Percentiles rank a stretch among this genome's conserved stretches.
Evolutionary conservation across 2,329 filamentous ascomycete genomes (phyloP).

Genomic region (Paecilomyces sp.): DNA sequence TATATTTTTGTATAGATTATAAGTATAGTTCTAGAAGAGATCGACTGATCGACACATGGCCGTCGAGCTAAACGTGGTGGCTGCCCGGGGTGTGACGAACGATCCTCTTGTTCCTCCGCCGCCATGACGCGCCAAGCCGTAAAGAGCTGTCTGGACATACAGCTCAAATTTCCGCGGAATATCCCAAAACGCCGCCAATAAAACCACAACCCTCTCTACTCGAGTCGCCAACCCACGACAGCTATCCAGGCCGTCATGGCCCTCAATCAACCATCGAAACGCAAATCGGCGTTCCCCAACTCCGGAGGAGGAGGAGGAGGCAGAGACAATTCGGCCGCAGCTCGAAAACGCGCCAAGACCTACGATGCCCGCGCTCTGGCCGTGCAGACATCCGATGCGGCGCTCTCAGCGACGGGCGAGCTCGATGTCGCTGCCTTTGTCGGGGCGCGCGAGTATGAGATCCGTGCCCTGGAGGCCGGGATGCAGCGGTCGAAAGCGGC

Average conservation of each 20-base stretch:
- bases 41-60: neutral
- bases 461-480: conserved; percentile 72
- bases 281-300: conserved; percentile 17
- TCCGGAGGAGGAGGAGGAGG: conserved; percentile 4
- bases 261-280: conserved; percentile 21
- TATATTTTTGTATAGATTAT: neutral
- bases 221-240: neutral
- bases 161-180: neutral
- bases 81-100: neutral
- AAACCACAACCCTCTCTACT: neutral
- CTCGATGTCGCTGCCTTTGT: conserved; percentile 81
- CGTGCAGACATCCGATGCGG: conserved; percentile 38
- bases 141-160: neutral
- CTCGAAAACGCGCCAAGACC: conserved; percentile 37
- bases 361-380: conserved; percentile 37
- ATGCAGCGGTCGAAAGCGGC: conserved; percentile 66
- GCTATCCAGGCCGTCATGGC: conserved; percentile 18
- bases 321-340: conserved; percentile 14
- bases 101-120: neutral
- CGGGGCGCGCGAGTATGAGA: conserved; percentile 80
- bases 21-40: neutral
- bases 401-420: conserved; percentile 60
- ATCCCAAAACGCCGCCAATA: neutral
- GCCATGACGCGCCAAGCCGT: neutral
- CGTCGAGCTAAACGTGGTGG: neutral